phyloP scores from a whole-genome alignment of 1,139 yeast genomes.

The Candida freyschussii region DNA sequence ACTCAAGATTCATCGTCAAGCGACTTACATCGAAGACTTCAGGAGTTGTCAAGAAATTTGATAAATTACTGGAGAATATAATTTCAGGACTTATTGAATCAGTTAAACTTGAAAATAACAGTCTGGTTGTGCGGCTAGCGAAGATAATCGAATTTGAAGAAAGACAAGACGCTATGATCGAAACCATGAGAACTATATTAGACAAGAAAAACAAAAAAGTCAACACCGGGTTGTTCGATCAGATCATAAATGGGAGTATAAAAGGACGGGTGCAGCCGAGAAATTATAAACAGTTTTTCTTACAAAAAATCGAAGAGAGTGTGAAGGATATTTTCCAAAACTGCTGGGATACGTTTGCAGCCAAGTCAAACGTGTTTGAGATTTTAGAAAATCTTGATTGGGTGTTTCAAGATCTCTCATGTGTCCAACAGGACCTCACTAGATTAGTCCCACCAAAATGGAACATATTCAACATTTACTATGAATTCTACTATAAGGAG shows the following conservation, averaged over 20 bases:
- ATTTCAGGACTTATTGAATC: constrained; percentile 65
- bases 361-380: constrained; percentile 43
- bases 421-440: constrained; percentile 55
- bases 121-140: constrained; percentile 65
- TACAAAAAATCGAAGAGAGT: constrained; percentile 53
- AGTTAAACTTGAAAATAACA: constrained; percentile 59
- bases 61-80: constrained; percentile 58
- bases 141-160: constrained; percentile 80
- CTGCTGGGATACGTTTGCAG: constrained; percentile 53
- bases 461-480: constrained; percentile 62
- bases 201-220: constrained; percentile 27
- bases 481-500: constrained; percentile 63
- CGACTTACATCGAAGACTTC: constrained; percentile 49
- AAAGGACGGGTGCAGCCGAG: constrained; percentile 45
- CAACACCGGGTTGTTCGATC: constrained; percentile 28
- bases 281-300: constrained; percentile 62
- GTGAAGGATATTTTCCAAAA: constrained; percentile 63
- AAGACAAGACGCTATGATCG: constrained; percentile 63
- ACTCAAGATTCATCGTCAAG: constrained; percentile 61
- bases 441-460: constrained; percentile 66
- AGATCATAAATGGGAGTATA: constrained; percentile 34
- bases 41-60: constrained; percentile 53
- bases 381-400: constrained; percentile 73
- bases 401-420: constrained; percentile 74
- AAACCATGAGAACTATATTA: constrained; percentile 44